Evolutionary conservation across 176 grass and related monocot genomes (phyloP).

Genomic region (Phoenix roebelenii): DNA sequence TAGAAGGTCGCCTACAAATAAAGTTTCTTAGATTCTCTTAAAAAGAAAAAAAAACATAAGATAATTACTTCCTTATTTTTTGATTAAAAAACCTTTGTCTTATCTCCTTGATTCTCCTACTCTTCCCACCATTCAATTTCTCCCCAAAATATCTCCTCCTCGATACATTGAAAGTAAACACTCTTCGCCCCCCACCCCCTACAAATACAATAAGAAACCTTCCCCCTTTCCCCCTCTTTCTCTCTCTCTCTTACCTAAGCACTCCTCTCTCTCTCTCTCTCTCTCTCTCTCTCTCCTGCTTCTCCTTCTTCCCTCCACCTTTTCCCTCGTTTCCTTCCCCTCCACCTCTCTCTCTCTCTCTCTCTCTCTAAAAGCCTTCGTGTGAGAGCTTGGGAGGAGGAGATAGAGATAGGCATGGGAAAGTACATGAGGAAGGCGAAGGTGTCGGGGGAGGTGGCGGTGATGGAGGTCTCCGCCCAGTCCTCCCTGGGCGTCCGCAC

Average conservation of each 20-base stretch:
- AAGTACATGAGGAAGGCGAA: slow-evolving; percentile 25
- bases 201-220: neutral
- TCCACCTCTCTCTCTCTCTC: neutral
- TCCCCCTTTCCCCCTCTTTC: neutral
- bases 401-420: slow-evolving; percentile 2
- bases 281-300: neutral
- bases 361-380: neutral
- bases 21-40: no score
- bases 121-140: neutral
- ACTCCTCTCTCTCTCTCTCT: neutral
- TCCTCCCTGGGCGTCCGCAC: slow-evolving; percentile 18
- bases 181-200: no score
- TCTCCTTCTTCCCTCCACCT: neutral
- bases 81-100: no score
- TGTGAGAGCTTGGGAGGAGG: no score
- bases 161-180: neutral
- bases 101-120: no score
- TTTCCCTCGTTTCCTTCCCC: neutral
- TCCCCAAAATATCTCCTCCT: neutral
- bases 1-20: no score
- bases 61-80: no score
- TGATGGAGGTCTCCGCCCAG: slow-evolving; percentile 24
- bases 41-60: no score
- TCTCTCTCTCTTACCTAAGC: neutral
- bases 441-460: slow-evolving; percentile 22